A percentile compares a stretch with the other conserved stretches of the same genome.
phyloP scores from a whole-genome alignment of 1,284 basidiomycete species.

The Naganishia sp. region DNA sequence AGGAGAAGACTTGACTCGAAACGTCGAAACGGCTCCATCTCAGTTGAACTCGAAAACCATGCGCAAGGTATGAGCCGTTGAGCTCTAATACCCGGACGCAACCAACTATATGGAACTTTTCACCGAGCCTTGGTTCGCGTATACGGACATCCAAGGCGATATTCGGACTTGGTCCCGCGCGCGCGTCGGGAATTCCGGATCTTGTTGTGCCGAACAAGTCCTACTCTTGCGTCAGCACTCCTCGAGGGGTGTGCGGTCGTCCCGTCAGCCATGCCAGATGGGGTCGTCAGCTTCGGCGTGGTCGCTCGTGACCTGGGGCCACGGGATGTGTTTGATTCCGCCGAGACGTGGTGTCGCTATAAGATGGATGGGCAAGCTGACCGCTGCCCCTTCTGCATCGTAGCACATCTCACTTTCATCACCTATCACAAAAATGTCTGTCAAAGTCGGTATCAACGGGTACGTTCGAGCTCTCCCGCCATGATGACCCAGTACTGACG shows the following conservation, averaged over 20 bases:
- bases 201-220: conserved; percentile 17
- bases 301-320: background rate
- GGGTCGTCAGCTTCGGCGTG: conserved; percentile 1
- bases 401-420: conserved; percentile 24
- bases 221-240: background rate
- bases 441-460: conserved; percentile 95
- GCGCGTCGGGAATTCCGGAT: conserved; percentile 11
- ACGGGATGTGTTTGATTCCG: background rate
- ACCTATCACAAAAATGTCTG: conserved; percentile 51
- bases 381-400: too few relatives aligned
- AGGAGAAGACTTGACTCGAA: too few relatives aligned
- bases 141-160: conserved; percentile 8
- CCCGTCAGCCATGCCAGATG: background rate
- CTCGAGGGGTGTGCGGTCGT: too few relatives aligned
- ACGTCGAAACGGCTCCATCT: too few relatives aligned
- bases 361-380: background rate
- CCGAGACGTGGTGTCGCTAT: background rate
- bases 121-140: background rate
- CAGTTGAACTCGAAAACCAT: background rate
- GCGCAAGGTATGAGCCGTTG: background rate
- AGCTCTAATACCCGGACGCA: background rate
- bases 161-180: background rate
- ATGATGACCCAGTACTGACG: conserved; percentile 53
- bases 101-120: background rate
- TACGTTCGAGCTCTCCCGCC: conserved; percentile 51